Evolutionary conservation across 1,139 yeast species (phyloP), one percentile per base, ranked within the genome.

Genomic region (Saccharomycopsis crataegensis): DNA sequence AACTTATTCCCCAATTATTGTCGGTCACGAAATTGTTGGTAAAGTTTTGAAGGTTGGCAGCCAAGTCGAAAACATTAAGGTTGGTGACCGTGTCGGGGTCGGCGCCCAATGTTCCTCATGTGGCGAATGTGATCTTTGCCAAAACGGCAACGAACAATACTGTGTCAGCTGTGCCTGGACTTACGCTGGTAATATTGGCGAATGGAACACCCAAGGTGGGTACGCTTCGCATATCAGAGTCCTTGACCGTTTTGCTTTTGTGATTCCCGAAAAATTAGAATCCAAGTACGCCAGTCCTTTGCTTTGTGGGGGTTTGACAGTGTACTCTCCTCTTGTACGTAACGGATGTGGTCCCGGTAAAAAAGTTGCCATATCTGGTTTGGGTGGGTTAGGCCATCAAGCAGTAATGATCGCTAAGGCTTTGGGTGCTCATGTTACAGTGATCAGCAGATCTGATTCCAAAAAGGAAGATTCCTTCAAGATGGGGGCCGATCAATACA

Each of bases 361-460:
- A 46, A 72, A 69, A 50, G 81, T 80, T 51, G 84, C 79, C 55
- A 68, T 80, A 59, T 69, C 78, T 58, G 84, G 85, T 58, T 71
- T 80, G 57, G 85, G 85, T 60, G 84, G 84, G 48, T 68, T 80
- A 58, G 85, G 85, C 43, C 83, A 79, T 67, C 74, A 79, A 76
- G 83, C 81, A 43, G 69, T 79, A 57, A 74, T 76, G 70, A 73
- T 79, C 59, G 77, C 83, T 50, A 73, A 75, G 59, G 83, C 83
- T 6, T 62, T 79, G 59, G 84, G 83, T 43, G 81, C 82, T 28
- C 75, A 79, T 58, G 82, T 79, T 12, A 70, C 72, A 57, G 82
- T 79, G 2, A 72, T 80, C 62, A 77, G 83, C 22, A 71, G 84
- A 67, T 64, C 76, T 6, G 64, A 67, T 38, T 61, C 72, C 46